Evolutionary conservation across 805 yeast genomes (phyloP).

Genomic region (Lachancea kluyveri): DNA sequence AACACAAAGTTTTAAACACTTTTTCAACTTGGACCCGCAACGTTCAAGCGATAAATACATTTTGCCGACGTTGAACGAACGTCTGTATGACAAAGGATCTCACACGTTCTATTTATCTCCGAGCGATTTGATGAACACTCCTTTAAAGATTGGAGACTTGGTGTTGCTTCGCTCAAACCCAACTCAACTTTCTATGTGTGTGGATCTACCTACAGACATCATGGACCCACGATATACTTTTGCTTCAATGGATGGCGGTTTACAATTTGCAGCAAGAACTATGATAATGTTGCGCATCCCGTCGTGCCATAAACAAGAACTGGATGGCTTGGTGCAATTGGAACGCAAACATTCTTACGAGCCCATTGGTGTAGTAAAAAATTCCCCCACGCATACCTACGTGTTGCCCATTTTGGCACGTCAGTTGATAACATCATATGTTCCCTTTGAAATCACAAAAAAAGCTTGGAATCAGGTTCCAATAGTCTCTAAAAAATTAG

Average conservation of each 20-base stretch:
- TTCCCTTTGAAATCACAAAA: conserved; percentile 34
- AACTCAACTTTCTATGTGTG: conserved; percentile 47
- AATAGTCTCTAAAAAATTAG: conserved; percentile 36
- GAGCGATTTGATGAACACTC: conserved; percentile 7
- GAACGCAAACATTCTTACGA: conserved; percentile 21
- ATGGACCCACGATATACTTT: conserved; percentile 53
- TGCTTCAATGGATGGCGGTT: conserved; percentile 50
- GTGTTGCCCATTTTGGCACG: conserved; percentile 32
- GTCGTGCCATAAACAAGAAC: conserved; percentile 17
- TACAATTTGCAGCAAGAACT: conserved; percentile 41
- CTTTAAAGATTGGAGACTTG: conserved; percentile 52
- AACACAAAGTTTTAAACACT: conserved; percentile 3
- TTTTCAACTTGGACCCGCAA: conserved; percentile 3
- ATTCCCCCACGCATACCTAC: conserved; percentile 21
- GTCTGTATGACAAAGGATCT: not conserved
- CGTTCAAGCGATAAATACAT: conserved; percentile 1
- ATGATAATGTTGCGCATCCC: conserved; percentile 51
- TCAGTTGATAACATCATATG: conserved; percentile 26
- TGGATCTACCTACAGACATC: conserved; percentile 42
- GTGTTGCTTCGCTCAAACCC: conserved; percentile 45
- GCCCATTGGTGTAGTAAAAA: conserved; percentile 28
- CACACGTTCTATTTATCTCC: conserved; percentile 8
- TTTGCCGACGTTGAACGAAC: conserved; percentile 1
- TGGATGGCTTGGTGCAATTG: conserved; percentile 11
- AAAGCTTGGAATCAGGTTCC: conserved; percentile 37